Percentiles rank a stretch among this genome's conserved stretches.
These are phyloP conservation scores for Mediolabrus comicus DNA, from an alignment of 108 stramenopile genomes.

Conservation along the genomic window DNA sequence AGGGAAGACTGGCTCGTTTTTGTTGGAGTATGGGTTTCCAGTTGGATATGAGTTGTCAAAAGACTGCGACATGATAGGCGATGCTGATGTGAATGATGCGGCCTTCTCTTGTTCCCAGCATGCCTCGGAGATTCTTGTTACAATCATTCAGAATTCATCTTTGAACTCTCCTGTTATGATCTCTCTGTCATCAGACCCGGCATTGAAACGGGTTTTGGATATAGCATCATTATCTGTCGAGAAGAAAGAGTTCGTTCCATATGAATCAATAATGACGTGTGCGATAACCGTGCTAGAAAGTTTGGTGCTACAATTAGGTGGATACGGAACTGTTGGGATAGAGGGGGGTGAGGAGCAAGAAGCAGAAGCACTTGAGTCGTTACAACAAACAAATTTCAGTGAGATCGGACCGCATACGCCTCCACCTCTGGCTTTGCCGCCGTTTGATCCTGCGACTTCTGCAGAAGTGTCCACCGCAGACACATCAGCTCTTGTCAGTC, in stretches of 20 bases:
- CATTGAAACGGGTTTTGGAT: constrained; percentile 53
- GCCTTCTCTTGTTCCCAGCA: constrained; percentile 51
- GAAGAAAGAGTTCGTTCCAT: constrained; percentile 40
- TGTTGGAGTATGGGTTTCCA: constrained; percentile 36
- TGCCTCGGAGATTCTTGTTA: constrained; percentile 81
- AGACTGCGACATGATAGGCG: background rate
- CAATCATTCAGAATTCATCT: constrained; percentile 83
- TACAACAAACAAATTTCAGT: background rate
- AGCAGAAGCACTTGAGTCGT: background rate
- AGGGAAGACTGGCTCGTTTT: constrained; percentile 33
- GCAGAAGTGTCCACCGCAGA: constrained; percentile 27
- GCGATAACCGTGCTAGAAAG: constrained; percentile 84
- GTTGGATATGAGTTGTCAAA: constrained; percentile 16
- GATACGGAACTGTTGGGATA: constrained; percentile 72
- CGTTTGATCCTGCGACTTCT: background rate
- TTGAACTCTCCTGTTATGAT: constrained; percentile 63
- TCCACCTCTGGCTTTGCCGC: constrained; percentile 3
- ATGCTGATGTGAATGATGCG: constrained; percentile 14
- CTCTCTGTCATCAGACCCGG: constrained; percentile 56
- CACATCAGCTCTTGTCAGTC: constrained; percentile 50
- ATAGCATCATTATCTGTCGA: constrained; percentile 10
- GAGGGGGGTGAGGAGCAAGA: background rate
- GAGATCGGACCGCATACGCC: constrained; percentile 32
- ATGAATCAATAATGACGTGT: constrained; percentile 74
- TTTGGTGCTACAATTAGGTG: constrained; percentile 85